Evolutionary conservation across 768 basidiomycete genomes (phyloP), one percentile per base, ranked within the genome.

Genomic region (Amanita pseudoporphyria): DNA sequence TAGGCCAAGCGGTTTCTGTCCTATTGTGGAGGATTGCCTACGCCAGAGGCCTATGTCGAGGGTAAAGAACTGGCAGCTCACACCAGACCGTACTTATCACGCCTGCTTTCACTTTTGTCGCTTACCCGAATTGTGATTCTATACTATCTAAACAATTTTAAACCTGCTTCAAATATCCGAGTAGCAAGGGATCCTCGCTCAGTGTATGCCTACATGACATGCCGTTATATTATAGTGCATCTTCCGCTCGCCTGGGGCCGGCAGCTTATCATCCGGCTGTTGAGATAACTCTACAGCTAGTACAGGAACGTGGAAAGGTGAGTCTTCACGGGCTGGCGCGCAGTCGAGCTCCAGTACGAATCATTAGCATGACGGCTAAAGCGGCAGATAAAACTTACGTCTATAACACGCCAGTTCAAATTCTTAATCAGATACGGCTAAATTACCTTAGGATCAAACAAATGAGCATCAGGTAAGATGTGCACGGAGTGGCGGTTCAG

Each of bases 11-110:
- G 87, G 56, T 98, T 98, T 78, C 69, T 86, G 49, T 93, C 89
- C 0, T 96, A 91, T 77, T 98, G 95, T 56, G 93, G 94, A 61
- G 95, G 95, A 52, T 85, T 97, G 42, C 93, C 93, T 41, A 90
- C 93, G 0, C 92, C 5, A 84, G 90, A 58, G 84, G 85, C 61
- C 78, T 38, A 75, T 98, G n/a, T n/a, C n/a, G n/a, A n/a, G n/a
- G n/a, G n/a, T n/a, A n/a, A n/a, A 38, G 64, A 74, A 6, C 79
- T 99, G 52, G 98, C 98, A n/a, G 71, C 69, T 2, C 73, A 82
- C 57, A 95, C 95, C 53, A 82, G 87, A 63, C 88, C 96, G 2
- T 96, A 94, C 79, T 95, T 79, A 92, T 98, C 67, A 81, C n/a
- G n/a, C n/a, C n/a, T n/a, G n/a, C n/a, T n/a, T n/a, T n/a, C n/a